Percentiles rank a stretch among this genome's conserved stretches.
These are phyloP conservation scores for Alliaria petiolata DNA, from an alignment of 345 rosid species.

Conservation along the genomic window DNA sequence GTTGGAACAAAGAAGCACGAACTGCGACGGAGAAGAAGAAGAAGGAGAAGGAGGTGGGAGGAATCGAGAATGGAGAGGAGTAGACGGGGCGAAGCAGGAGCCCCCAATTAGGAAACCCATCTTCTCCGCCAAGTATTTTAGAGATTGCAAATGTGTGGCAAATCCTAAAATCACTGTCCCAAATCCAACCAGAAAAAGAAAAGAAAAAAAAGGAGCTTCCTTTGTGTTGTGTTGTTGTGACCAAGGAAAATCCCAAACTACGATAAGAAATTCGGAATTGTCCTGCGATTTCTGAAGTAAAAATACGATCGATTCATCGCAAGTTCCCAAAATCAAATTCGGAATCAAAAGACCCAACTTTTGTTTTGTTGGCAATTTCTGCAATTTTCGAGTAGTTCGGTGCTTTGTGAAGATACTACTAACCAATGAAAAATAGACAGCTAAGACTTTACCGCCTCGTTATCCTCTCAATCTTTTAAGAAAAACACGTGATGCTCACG, in stretches of 20 bases:
- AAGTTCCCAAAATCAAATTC: not conserved
- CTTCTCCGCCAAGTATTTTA: constrained; percentile 15
- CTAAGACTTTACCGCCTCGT: not conserved
- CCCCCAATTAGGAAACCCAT: constrained; percentile 50
- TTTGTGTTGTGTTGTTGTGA: not conserved
- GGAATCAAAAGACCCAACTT: not conserved
- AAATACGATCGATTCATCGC: not conserved
- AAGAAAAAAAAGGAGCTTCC: constrained; percentile 2
- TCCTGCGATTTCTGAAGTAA: no score
- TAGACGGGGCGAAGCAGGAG: constrained; percentile 41
- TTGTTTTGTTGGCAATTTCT: not conserved
- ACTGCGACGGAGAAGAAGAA: constrained; percentile 30
- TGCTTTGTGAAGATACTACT: not conserved
- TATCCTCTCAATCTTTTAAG: constrained; percentile 7
- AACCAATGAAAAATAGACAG: constrained; percentile 16
- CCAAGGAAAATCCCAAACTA: not conserved
- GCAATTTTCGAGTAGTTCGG: constrained; percentile 2
- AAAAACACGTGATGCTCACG: constrained; percentile 27
- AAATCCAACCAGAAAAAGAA: no score
- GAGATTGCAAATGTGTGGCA: constrained; percentile 32
- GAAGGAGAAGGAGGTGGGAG: constrained; percentile 28
- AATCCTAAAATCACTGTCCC: not conserved
- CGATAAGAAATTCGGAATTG: not conserved
- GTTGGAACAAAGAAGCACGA: constrained; percentile 27
- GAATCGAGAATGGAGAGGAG: constrained; percentile 25